phyloP scores from a whole-genome alignment of 2,329 filamentous ascomycete genomes.

The Neurospora sp. region DNA sequence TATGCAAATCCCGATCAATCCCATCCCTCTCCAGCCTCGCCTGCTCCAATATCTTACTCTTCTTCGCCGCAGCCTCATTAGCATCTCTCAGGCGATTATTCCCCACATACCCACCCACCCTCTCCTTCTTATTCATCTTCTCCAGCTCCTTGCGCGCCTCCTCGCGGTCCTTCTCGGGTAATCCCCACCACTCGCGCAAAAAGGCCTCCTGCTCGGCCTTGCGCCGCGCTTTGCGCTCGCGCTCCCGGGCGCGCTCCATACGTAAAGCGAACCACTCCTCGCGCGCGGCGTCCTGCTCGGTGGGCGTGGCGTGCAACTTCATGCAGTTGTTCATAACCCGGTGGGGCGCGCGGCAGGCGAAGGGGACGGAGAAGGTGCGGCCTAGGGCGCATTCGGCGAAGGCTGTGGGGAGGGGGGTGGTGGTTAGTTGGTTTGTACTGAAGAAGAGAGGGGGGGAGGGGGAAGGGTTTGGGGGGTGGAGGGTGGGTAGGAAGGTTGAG shows the following conservation, averaged over 20 bases:
- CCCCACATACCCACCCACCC: constrained; percentile 44
- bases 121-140: constrained; percentile 39
- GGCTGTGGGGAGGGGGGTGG: constrained; percentile 38
- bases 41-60: constrained; percentile 5
- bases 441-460: background rate
- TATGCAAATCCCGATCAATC: background rate
- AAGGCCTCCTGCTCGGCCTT: constrained; percentile 56
- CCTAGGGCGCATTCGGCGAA: constrained; percentile 85
- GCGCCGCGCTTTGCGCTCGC: constrained; percentile 52
- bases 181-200: constrained; percentile 57
- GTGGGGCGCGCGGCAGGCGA: constrained; percentile 71
- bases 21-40: background rate
- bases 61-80: constrained; percentile 2
- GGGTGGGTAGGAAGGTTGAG: background rate
- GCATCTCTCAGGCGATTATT: constrained; percentile 24
- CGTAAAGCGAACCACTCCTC: constrained; percentile 86
- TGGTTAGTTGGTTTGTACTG: background rate
- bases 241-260: constrained; percentile 57
- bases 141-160: constrained; percentile 43
- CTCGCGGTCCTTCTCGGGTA: constrained; percentile 47
- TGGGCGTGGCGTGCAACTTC: constrained; percentile 73
- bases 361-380: constrained; percentile 80
- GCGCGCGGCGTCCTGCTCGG: constrained; percentile 76
- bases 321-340: constrained; percentile 91
- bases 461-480: background rate